Percentiles rank a stretch among this genome's conserved stretches.
Evolutionary conservation across 441 rosid genomes (phyloP).

Genomic region (Breynia disticha): DNA sequence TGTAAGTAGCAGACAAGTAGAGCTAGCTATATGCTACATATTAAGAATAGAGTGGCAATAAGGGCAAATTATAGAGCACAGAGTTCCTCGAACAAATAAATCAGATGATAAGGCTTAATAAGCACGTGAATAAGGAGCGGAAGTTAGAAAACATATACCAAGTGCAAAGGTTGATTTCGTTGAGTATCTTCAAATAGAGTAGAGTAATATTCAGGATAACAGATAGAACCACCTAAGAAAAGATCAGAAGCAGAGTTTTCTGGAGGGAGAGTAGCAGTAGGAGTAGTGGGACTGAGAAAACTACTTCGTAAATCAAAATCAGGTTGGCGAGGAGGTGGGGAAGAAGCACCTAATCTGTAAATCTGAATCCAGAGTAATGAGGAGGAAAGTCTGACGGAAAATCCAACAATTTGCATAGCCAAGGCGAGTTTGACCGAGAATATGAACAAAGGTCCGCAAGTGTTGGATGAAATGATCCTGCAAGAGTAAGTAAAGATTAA

Average conservation of each 20-base stretch:
- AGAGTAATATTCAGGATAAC: conserved; percentile 66
- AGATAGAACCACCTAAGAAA: conserved; percentile 62
- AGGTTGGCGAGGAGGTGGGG: conserved; percentile 35
- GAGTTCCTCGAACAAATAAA: neutral
- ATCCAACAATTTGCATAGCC: conserved; percentile 79
- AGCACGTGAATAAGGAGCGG: neutral
- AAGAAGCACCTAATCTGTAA: conserved; percentile 65
- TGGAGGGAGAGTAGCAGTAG: conserved; percentile 32
- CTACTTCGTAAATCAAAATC: conserved; percentile 73
- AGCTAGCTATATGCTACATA: too few species aligned
- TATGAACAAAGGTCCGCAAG: conserved; percentile 40
- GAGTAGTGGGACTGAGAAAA: conserved; percentile 44
- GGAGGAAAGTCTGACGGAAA: conserved; percentile 63
- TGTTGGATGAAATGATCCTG: conserved; percentile 56
- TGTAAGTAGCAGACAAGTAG: too few species aligned
- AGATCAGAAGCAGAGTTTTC: conserved; percentile 46
- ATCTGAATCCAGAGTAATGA: conserved; percentile 90
- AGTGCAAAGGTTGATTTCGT: conserved; percentile 17
- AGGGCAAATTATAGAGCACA: too few species aligned
- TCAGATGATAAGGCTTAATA: neutral
- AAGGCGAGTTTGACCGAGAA: conserved; percentile 72
- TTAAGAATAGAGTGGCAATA: too few species aligned
- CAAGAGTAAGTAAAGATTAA: neutral
- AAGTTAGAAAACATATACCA: conserved; percentile 2
- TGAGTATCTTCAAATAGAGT: conserved; percentile 64